phyloP scores from a whole-genome alignment of 306 rosid genomes.

The Amphicarpaea edgeworthii region DNA sequence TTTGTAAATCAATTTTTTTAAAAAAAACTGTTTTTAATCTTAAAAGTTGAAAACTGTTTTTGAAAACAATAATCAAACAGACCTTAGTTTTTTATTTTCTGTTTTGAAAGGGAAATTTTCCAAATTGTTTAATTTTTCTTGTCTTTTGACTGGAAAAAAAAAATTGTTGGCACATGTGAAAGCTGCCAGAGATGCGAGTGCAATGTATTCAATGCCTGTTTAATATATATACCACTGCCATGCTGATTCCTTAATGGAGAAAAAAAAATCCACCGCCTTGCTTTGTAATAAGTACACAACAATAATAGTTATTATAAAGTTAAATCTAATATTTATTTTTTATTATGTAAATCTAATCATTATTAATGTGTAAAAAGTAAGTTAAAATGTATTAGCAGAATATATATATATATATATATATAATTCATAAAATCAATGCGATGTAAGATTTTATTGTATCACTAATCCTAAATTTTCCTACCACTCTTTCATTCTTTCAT shows the following conservation, averaged over 20 bases:
- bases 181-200: background rate
- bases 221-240: background rate
- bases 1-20: too few species aligned
- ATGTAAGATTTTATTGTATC: too few species aligned
- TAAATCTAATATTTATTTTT: too few species aligned
- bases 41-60: too few species aligned
- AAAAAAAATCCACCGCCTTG: background rate
- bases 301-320: background rate
- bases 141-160: background rate
- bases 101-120: background rate
- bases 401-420: too few species aligned
- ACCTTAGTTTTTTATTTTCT: background rate
- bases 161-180: conserved; percentile 9
- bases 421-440: too few species aligned
- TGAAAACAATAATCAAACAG: too few species aligned
- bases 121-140: background rate
- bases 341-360: too few species aligned
- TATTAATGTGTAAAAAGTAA: background rate
- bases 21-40: too few species aligned
- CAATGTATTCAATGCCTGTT: conserved; percentile 24
- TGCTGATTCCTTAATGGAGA: background rate
- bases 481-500: too few species aligned
- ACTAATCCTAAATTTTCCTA: too few species aligned
- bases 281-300: conserved; percentile 13
- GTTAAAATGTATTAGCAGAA: background rate